These are phyloP conservation scores for Vaccinium vitisidaea DNA, from an alignment of 148 eudicot species.

Conservation along the genomic window DNA sequence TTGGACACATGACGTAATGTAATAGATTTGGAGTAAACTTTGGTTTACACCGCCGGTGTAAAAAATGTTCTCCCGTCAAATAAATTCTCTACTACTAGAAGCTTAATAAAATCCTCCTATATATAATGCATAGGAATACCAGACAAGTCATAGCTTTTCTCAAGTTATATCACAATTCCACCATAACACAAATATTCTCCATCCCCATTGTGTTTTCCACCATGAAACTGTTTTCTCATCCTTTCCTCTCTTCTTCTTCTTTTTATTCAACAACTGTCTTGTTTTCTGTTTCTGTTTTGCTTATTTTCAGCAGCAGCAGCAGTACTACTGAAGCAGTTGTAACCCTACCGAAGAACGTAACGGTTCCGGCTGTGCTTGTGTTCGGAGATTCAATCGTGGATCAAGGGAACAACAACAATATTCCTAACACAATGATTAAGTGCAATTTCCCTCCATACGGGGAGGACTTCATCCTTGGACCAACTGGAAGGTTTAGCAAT, in stretches of 20 bases:
- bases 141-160: background rate
- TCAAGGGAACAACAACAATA: conserved; percentile 57
- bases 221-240: background rate
- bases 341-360: conserved; percentile 37
- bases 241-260: background rate
- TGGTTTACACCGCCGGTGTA: too few relatives aligned
- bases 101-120: background rate
- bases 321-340: conserved; percentile 14
- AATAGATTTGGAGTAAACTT: too few relatives aligned
- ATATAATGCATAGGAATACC: background rate
- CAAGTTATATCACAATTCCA: background rate
- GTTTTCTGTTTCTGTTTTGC: background rate
- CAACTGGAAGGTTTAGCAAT: conserved; percentile 74
- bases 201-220: background rate
- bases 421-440: conserved; percentile 29
- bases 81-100: background rate
- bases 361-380: conserved; percentile 47
- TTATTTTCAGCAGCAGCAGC: background rate
- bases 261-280: background rate
- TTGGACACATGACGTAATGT: too few relatives aligned
- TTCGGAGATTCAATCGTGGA: conserved; percentile 72
- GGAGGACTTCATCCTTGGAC: conserved; percentile 48
- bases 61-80: too few relatives aligned
- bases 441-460: conserved; percentile 63
- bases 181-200: background rate